Percentiles rank a stretch among this genome's conserved stretches.
Evolutionary conservation across 768 basidiomycete species (phyloP).

Genomic region (Suillus weaverae): DNA sequence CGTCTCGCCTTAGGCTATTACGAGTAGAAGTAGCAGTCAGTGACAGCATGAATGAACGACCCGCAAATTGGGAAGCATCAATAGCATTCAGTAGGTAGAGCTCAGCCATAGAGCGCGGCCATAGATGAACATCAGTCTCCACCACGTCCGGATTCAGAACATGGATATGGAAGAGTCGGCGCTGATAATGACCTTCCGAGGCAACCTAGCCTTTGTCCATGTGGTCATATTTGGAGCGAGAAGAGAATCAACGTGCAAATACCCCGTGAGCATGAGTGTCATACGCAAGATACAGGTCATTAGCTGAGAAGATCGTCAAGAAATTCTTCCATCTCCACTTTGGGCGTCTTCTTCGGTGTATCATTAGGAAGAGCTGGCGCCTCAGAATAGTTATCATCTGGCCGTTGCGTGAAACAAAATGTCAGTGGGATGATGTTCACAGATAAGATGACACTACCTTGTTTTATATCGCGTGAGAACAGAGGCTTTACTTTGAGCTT

Average conservation of each 20-base stretch:
- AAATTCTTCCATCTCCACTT: constrained; percentile 68
- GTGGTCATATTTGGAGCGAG: background rate
- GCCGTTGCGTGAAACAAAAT: background rate
- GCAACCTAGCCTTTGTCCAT: no score
- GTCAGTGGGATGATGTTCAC: background rate
- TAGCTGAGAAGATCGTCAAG: constrained; percentile 63
- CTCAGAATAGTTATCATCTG: constrained; percentile 38
- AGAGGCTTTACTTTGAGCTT: constrained; percentile 42
- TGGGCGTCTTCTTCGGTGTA: constrained; percentile 39
- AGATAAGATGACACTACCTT: constrained; percentile 30
- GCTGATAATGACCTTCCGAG: background rate
- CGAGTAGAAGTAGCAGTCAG: background rate
- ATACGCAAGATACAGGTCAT: constrained; percentile 8
- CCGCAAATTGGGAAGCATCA: background rate
- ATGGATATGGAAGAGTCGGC: background rate
- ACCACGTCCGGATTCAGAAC: background rate
- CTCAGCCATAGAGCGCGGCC: background rate
- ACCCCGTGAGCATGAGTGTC: background rate
- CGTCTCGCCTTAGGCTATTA: background rate
- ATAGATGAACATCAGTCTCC: background rate
- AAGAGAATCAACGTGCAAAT: background rate
- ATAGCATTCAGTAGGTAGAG: background rate
- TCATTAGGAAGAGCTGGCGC: constrained; percentile 56
- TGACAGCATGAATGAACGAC: background rate
- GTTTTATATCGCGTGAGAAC: constrained; percentile 35